phyloP scores from a whole-genome alignment of 805 yeast species.

The Hanseniaspora taiwanica region DNA sequence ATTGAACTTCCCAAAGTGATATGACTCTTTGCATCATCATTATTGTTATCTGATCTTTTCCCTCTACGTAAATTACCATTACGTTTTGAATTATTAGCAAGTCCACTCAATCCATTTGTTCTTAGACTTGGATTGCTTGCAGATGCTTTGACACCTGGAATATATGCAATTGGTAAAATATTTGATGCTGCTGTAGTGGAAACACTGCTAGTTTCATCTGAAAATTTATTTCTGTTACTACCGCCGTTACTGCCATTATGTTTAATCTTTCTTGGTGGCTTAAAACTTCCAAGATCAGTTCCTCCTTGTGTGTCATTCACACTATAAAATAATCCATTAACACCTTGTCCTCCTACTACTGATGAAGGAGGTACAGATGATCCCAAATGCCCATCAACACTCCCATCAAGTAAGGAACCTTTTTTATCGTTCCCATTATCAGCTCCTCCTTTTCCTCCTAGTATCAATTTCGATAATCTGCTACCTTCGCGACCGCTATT shows the following conservation, averaged over 20 bases:
- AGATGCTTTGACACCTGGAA: constrained; percentile 71
- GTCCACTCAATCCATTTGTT: constrained; percentile 14
- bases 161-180: constrained; percentile 81
- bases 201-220: constrained; percentile 7
- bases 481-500: constrained; percentile 17
- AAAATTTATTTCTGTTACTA: not conserved
- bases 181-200: constrained; percentile 60
- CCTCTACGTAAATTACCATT: constrained; percentile 5
- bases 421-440: not conserved
- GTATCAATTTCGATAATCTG: no score
- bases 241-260: not conserved
- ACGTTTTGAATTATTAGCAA: constrained; percentile 1
- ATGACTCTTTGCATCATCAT: constrained; percentile 21
- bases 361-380: not conserved
- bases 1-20: constrained; percentile 30
- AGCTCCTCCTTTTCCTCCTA: constrained; percentile 16
- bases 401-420: not conserved
- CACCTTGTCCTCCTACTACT: not conserved
- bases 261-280: no score
- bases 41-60: constrained; percentile 4
- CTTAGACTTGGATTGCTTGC: constrained; percentile 1
- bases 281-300: no score
- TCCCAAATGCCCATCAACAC: not conserved
- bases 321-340: no score
- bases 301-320: no score